Evolutionary conservation across 2,329 filamentous ascomycete genomes (phyloP).

Genomic region (Neonectria sp.): DNA sequence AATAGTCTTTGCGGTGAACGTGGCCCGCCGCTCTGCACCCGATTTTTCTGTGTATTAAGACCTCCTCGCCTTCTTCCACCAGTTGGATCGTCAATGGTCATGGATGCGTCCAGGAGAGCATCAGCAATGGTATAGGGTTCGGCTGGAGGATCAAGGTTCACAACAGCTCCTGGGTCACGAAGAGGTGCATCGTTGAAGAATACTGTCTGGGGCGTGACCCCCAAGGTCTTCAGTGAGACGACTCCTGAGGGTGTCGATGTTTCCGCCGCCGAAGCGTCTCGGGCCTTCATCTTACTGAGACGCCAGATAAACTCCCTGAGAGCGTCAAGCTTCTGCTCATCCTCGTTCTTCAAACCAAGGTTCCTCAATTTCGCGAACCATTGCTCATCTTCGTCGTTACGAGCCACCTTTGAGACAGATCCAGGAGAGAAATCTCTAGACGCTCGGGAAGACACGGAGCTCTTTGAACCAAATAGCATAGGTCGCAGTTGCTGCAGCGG

Average conservation of each 20-base stretch:
- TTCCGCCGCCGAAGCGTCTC: conserved; percentile 60
- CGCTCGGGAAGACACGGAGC: conserved; percentile 62
- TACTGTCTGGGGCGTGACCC: conserved; percentile 88
- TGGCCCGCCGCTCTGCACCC: conserved; percentile 56
- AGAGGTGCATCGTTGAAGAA: conserved; percentile 87
- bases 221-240: conserved; percentile 81
- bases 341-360: conserved; percentile 84
- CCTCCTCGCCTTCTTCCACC: conserved; percentile 68
- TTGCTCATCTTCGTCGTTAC: conserved; percentile 93
- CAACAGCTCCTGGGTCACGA: conserved; percentile 55
- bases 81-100: conserved; percentile 82
- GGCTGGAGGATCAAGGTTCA: conserved; percentile 50
- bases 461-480: conserved; percentile 74
- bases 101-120: conserved; percentile 91
- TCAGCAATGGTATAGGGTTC: conserved; percentile 87
- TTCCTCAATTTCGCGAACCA: conserved; percentile 91
- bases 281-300: conserved; percentile 79
- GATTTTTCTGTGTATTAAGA: conserved; percentile 65
- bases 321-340: conserved; percentile 90
- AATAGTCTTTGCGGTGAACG: conserved; percentile 49
- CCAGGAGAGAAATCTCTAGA: conserved; percentile 70
- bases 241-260: conserved; percentile 59
- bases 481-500: conserved; percentile 77
- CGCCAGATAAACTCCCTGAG: conserved; percentile 94
- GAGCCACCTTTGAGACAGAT: conserved; percentile 74